phyloP scores from a whole-genome alignment of 768 basidiomycete species.

The Candolleomyces aberdarensis region DNA sequence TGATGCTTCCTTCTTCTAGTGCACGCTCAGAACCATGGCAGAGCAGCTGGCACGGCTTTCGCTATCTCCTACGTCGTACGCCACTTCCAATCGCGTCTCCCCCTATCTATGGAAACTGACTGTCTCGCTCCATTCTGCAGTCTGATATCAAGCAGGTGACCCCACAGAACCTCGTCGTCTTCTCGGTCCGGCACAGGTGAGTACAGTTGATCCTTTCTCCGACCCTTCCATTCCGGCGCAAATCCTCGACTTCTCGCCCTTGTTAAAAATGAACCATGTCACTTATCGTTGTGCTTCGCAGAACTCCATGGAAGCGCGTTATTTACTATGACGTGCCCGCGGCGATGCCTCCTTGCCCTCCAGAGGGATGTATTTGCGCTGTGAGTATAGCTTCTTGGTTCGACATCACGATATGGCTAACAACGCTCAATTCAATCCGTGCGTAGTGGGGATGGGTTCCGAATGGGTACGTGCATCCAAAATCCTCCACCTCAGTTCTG shows the following conservation, averaged over 20 bases:
- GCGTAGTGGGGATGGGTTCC: conserved; percentile 53
- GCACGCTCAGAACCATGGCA: conserved; percentile 49
- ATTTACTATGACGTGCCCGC: conserved; percentile 46
- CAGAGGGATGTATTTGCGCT: conserved; percentile 49
- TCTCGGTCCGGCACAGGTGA: conserved; percentile 48
- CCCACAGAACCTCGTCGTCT: conserved; percentile 47
- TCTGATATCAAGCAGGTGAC: conserved; percentile 47
- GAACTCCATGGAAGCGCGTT: conserved; percentile 53
- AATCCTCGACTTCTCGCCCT: too few relatives aligned
- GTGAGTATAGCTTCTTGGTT: conserved; percentile 26
- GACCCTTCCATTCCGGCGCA: not conserved
- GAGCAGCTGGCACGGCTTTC: conserved; percentile 53
- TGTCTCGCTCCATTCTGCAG: conserved; percentile 18
- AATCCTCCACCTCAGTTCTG: not conserved
- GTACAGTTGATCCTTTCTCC: conserved; percentile 9
- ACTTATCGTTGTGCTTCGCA: conserved; percentile 13
- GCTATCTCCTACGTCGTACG: conserved; percentile 51
- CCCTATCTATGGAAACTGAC: not conserved
- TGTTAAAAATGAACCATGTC: too few relatives aligned
- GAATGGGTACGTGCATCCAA: conserved; percentile 30
- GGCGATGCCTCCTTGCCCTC: conserved; percentile 46
- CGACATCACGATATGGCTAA: not conserved
- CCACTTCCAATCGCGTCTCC: not conserved
- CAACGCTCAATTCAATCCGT: not conserved
- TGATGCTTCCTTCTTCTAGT: conserved; percentile 27